These are phyloP conservation scores for Nakazawaea anatomiae DNA, from an alignment of 805 yeast genomes.

Conservation along the genomic window DNA sequence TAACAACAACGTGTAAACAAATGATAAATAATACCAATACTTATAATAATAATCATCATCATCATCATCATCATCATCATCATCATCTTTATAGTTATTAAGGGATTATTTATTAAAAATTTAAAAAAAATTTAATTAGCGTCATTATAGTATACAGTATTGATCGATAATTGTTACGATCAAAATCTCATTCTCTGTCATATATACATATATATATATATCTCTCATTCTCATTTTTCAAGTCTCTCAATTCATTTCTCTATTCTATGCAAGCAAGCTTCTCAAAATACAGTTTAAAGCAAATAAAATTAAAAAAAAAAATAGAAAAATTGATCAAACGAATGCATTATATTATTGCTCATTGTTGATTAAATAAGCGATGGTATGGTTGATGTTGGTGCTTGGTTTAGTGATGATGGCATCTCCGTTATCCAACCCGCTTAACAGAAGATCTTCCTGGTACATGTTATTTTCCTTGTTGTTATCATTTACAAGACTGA, in stretches of 20 bases:
- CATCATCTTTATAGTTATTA: too few relatives aligned
- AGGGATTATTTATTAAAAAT: too few relatives aligned
- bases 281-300: background rate
- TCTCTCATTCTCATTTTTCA: background rate
- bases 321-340: background rate
- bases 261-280: too few relatives aligned
- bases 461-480: background rate
- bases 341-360: background rate
- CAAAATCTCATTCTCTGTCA: background rate
- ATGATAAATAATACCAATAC: background rate
- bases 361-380: conserved; percentile 8
- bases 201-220: too few relatives aligned
- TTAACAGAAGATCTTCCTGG: background rate
- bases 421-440: background rate
- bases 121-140: background rate
- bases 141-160: background rate
- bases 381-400: conserved; percentile 3
- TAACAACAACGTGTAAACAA: too few relatives aligned
- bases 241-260: background rate
- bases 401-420: background rate
- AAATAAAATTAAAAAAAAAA: too few relatives aligned
- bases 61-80: too few relatives aligned
- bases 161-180: background rate
- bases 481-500: background rate
- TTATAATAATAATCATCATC: too few relatives aligned